Percentiles rank a stretch among this genome's conserved stretches.
These are phyloP conservation scores for Eucalyptus polybractea DNA, from an alignment of 345 rosid species.

Conservation along the genomic window DNA sequence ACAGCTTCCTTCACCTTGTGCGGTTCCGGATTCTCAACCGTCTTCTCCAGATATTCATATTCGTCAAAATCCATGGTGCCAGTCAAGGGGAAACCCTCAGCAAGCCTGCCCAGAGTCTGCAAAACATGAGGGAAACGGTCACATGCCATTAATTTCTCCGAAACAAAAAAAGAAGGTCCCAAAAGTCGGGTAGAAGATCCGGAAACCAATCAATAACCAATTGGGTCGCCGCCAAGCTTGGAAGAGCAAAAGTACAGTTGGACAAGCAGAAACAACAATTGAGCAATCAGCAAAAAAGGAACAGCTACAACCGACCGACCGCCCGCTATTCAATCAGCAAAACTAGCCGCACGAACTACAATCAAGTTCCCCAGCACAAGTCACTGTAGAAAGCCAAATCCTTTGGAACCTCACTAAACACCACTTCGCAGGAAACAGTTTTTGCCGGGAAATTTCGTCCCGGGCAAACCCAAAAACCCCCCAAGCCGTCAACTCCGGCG, in stretches of 20 bases:
- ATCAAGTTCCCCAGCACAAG: background rate
- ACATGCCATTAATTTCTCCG: background rate
- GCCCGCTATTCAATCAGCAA: background rate
- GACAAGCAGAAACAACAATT: background rate
- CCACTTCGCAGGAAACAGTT: background rate
- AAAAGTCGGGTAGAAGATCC: background rate
- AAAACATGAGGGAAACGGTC: background rate
- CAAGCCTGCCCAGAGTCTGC: background rate
- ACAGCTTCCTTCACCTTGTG: conserved; percentile 30
- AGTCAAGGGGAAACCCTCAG: background rate
- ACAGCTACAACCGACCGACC: background rate
- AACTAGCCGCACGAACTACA: background rate
- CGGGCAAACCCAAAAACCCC: background rate
- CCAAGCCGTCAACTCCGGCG: background rate
- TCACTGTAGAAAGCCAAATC: background rate
- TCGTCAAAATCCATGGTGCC: conserved; percentile 78
- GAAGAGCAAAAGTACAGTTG: background rate
- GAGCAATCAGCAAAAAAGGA: background rate
- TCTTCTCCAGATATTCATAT: conserved; percentile 87
- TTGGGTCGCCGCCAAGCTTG: background rate
- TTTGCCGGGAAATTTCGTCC: background rate
- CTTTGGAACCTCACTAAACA: background rate
- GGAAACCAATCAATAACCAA: background rate
- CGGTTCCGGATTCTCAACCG: conserved; percentile 63
- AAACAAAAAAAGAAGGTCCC: background rate